Evolutionary conservation across 345 rosid species (phyloP).

Genomic region (Streptanthus diversifolius): DNA sequence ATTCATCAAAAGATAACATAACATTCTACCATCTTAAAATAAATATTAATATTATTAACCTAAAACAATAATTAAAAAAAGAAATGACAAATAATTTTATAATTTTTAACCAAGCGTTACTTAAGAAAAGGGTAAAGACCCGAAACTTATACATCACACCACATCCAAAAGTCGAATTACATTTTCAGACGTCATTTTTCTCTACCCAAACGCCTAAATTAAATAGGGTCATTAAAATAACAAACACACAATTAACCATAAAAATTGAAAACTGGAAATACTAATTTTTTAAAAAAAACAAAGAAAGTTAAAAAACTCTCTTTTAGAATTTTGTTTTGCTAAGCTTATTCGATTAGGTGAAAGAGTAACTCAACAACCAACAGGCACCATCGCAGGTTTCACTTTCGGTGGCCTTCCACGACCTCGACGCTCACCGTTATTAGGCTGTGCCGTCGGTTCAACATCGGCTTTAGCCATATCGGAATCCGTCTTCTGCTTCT

Average conservation of each 20-base stretch:
- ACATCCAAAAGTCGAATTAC: slow-evolving; percentile 5
- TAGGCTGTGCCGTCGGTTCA: background rate
- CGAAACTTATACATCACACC: slow-evolving; percentile 1
- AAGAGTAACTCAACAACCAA: slow-evolving; percentile 44
- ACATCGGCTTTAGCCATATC: background rate
- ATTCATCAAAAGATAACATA: too few species aligned
- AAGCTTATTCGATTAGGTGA: background rate
- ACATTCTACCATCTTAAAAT: too few species aligned
- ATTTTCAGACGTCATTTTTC: background rate
- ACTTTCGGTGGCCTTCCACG: slow-evolving; percentile 84
- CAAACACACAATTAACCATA: background rate
- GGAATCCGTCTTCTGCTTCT: slow-evolving; percentile 41
- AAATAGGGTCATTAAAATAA: too few species aligned
- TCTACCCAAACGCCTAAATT: background rate
- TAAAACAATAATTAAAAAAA: too few species aligned
- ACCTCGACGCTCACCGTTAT: slow-evolving; percentile 43
- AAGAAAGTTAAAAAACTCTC: background rate
- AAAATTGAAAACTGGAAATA: background rate
- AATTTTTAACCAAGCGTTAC: background rate
- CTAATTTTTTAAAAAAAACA: background rate
- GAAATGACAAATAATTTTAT: too few species aligned
- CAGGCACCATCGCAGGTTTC: slow-evolving; percentile 65
- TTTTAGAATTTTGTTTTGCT: background rate
- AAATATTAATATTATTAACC: too few species aligned
- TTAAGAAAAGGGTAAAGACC: background rate